Evolutionary conservation across 2,329 filamentous ascomycete species (phyloP), one percentile per base, ranked within the genome.

Genomic region (Phaeomoniella chlamydospora): DNA sequence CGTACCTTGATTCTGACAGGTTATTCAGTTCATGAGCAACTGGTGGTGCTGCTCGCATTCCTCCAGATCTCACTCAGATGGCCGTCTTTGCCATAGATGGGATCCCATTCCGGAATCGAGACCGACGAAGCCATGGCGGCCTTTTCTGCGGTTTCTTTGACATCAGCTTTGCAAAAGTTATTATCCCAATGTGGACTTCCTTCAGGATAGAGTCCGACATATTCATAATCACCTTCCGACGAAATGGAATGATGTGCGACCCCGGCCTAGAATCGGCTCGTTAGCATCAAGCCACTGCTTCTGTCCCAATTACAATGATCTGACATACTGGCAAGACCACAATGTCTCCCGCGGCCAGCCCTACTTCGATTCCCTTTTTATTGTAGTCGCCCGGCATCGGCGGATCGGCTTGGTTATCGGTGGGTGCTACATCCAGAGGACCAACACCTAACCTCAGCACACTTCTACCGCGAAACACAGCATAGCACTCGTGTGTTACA

Each of bases 401-500:
- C 6, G 22, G 22, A 26, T 26, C 22, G 22, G 22, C n/a, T n/a
- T 6, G 9, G 22, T 26, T 26, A 26, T 26, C 22, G 9, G 22
- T 26, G 22, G 15, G 6, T 6, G n/a, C 31, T 14, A 13, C 6
- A 29, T 36, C 34, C 16, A 36, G 15, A 18, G 34, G 34, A 4
- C 34, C 34, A 14, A n/a, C 15, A 4, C 34, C 34, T 13, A 36
- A 16, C 5, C 17, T 15, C 19, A 36, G 18, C 19, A n/a, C 29
- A 29, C 16, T 31, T 16, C 15, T 26, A 10, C 34, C 34, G n/a
- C 14, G 13, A 22, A 36, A 26, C 15, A 36, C 34, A 14, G 34
- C 34, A 36, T 36, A 36, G 15, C 34, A 36, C 19, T 36, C 34
- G 19, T 36, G 34, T n/a, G 34, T 30, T 10, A 36, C 34, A 11